Conservation (phyloP, 768 basidiomycete species). For the Leccinum pellstonianum region DNA sequence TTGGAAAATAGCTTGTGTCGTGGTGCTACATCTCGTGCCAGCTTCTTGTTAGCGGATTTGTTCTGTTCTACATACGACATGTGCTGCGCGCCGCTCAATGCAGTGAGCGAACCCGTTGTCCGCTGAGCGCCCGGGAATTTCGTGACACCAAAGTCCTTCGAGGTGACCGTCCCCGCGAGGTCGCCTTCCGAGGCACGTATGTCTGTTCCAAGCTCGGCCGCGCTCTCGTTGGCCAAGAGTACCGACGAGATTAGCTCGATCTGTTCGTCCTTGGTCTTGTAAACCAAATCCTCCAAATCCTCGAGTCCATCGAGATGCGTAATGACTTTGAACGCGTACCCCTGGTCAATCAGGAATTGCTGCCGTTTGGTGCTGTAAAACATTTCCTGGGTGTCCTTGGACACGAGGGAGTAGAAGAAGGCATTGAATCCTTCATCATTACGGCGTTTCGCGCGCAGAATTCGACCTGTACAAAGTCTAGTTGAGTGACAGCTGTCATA, state of each 20-base stretch:
- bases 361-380: constrained; percentile 99
- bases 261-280: constrained; percentile 87
- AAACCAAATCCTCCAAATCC: constrained; percentile 83
- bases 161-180: constrained; percentile 80
- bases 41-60: constrained; percentile 83
- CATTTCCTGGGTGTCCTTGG: constrained; percentile 99
- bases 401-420: constrained; percentile 98
- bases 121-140: constrained; percentile 70
- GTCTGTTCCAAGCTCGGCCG: constrained; percentile 85
- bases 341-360: constrained; percentile 98
- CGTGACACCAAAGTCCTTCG: constrained; percentile 75
- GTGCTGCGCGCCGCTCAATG: constrained; percentile 84
- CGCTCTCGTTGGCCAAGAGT: constrained; percentile 85
- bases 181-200: constrained; percentile 82
- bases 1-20: constrained; percentile 82
- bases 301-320: constrained; percentile 95
- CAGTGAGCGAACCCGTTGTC: constrained; percentile 77
- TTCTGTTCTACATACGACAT: constrained; percentile 95
- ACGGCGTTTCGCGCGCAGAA: constrained; percentile 92
- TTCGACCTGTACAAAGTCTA: constrained; percentile 62
- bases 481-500: constrained; percentile 15
- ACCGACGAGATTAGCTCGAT: constrained; percentile 96
- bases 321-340: constrained; percentile 99
- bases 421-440: constrained; percentile 99
- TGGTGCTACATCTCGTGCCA: constrained; percentile 51